Base-by-base conservation (phyloP, 1,284 basidiomycete species). In the Pseudozyma thailandica region DNA sequence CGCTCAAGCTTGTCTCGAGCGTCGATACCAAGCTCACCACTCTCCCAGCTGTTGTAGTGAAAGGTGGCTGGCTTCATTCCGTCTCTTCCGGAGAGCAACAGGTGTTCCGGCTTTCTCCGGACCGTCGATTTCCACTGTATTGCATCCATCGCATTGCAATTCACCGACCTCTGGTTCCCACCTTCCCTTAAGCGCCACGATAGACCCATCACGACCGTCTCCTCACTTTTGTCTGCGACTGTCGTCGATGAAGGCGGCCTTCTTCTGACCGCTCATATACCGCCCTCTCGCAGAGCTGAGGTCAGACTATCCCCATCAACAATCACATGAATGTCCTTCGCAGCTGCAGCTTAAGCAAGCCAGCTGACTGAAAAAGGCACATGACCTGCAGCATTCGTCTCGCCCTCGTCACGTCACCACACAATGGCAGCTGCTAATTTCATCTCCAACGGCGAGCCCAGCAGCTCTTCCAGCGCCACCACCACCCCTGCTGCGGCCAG, bases 371-470 rank as follows among this genome's bases (percentile, higher is more conserved):
- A 13, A 20, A 26, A 5, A 25, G 26, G 6, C 13, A 6, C 26
- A 13, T 10, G 25, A 28, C 9, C 15, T 35, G 13, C 6, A 35
- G 13, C 33, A 5, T 4, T 20, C 5, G 2, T n/a, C 12, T 25
- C 23, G 30, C 37, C 33, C 6, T 39, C 31, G 5, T 27, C 28
- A 18, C 21, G 25, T 23, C 6, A 8, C n/a, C 7, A 1, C 15
- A 39, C 26, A n/a, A 65, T 54, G 55, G 12, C 55, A 1, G 23
- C 46, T 16, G 7, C 48, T 1, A 50, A 35, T 10, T 44, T 43
- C 16, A 31, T 45, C 45, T 49, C 57, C 16, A 60, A 56, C 27
- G 52, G 52, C 16, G 56, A 66, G 48, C 45, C 63, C 38, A 42
- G 48, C 20, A 41, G 55, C 42, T 49, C 58, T 6, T 49, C 58